phyloP scores from a whole-genome alignment of 345 rosid genomes.

The Trapa bicornis region DNA sequence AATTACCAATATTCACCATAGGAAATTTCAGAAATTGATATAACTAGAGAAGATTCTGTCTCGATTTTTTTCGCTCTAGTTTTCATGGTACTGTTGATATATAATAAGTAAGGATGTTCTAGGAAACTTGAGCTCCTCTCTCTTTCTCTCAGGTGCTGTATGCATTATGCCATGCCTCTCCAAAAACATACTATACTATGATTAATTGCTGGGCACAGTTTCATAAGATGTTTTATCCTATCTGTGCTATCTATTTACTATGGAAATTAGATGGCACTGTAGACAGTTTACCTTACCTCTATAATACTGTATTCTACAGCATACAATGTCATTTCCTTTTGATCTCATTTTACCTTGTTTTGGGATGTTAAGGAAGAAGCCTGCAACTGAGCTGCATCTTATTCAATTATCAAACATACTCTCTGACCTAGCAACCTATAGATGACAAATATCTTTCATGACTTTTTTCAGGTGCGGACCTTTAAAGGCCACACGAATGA shows the following conservation, averaged over 20 bases:
- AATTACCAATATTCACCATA: background rate
- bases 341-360: background rate
- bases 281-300: background rate
- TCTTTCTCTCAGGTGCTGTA: background rate
- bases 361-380: background rate
- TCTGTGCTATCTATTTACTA: background rate
- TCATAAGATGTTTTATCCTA: background rate
- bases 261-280: background rate
- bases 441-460: background rate
- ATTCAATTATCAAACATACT: background rate
- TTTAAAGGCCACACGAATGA: conserved; percentile 90
- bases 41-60: too few species aligned
- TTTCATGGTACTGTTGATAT: too few species aligned
- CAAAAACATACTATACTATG: background rate
- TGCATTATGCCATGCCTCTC: background rate
- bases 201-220: too few species aligned
- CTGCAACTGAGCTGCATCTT: background rate
- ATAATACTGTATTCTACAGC: background rate
- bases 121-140: background rate
- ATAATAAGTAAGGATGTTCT: background rate
- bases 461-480: conserved; percentile 27
- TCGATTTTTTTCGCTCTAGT: too few species aligned
- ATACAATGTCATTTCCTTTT: background rate
- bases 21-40: too few species aligned
- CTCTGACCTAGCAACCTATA: background rate